Evolutionary conservation across 1,284 basidiomycete species (phyloP).

Genomic region (Pholiota adiposa): DNA sequence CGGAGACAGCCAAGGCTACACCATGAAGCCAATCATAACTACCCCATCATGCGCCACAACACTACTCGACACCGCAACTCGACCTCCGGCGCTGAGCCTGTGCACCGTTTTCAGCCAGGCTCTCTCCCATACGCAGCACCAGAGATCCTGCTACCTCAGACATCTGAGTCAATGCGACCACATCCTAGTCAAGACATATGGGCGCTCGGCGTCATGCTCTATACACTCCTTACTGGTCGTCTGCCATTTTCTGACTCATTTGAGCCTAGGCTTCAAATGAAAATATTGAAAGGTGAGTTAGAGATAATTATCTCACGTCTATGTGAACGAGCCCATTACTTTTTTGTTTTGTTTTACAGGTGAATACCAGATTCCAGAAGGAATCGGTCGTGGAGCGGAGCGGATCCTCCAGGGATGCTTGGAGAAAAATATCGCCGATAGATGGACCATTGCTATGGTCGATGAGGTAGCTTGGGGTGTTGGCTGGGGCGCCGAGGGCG

Average conservation of each 20-base stretch:
- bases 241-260: conserved; percentile 88
- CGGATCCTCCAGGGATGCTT: conserved; percentile 79
- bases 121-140: conserved; percentile 95
- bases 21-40: conserved; percentile 24
- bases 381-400: conserved; percentile 71
- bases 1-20: conserved; percentile 27
- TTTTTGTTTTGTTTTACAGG: conserved; percentile 44
- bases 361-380: conserved; percentile 57
- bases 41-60: conserved; percentile 14
- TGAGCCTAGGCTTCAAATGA: conserved; percentile 89
- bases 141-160: conserved; percentile 42
- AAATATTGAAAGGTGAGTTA: conserved; percentile 81
- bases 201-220: conserved; percentile 90
- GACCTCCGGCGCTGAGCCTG: conserved; percentile 44
- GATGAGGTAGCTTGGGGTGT: conserved; percentile 81
- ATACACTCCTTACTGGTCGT: conserved; percentile 78
- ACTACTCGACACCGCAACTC: conserved; percentile 55
- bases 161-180: conserved; percentile 34
- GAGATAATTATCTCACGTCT: conserved; percentile 4
- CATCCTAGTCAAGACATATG: conserved; percentile 89
- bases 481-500: conserved; percentile 67
- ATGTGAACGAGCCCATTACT: not conserved
- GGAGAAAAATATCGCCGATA: conserved; percentile 54
- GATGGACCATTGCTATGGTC: conserved; percentile 80
- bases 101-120: conserved; percentile 65